Base-by-base conservation (phyloP, 495 filamentous ascomycete species). In the Glonium stellatum region DNA sequence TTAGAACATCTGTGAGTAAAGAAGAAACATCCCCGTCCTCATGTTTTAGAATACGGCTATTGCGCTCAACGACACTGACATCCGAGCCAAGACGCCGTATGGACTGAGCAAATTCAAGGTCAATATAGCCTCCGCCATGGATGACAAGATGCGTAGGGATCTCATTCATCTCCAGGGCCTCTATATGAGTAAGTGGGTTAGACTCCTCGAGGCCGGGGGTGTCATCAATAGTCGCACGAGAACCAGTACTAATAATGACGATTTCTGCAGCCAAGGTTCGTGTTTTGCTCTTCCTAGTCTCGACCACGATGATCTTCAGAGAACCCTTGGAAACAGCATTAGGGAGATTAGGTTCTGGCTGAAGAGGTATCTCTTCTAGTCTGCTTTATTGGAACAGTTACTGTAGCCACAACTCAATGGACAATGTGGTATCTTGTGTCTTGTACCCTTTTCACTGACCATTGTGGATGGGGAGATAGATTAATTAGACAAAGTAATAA, bases 231-330 rank as follows among this genome's bases (percentile, higher is more conserved):
- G 10, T 41, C 2, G 59, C 58, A 22, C 52, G 25, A 5, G 62
- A 65, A 13, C 62, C 62, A 9, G 62, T 65, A 31, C 62, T 62
- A 23, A 65, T 54, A 23, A 65, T 31, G n/a, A 65, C 48, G 15
- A 39, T 57, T 35, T 65, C 59, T 37, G 46, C 59, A 22, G 61
- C 62, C 58, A 65, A 12, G 1, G 51, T 46, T 53, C 51, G 56
- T 58, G 57, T 57, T n/a, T 23, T 39, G 15, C 63, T 44, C 36
- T 54, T 37, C 13, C 34, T 4, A 27, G 42, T 15, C 18, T 48
- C 35, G 22, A 62, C 59, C 31, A 62, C 59, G 18, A 65, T 49
- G 15, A 35, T 62, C 47, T 62, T 57, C 52, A 6, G 27, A 6
- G 27, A 2, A 31, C 2, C n/a, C n/a, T n/a, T n/a, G n/a, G n/a